These are phyloP conservation scores for Paspalum vaginatum DNA, from an alignment of 176 grass and related monocot genomes.

Conservation along the genomic window DNA sequence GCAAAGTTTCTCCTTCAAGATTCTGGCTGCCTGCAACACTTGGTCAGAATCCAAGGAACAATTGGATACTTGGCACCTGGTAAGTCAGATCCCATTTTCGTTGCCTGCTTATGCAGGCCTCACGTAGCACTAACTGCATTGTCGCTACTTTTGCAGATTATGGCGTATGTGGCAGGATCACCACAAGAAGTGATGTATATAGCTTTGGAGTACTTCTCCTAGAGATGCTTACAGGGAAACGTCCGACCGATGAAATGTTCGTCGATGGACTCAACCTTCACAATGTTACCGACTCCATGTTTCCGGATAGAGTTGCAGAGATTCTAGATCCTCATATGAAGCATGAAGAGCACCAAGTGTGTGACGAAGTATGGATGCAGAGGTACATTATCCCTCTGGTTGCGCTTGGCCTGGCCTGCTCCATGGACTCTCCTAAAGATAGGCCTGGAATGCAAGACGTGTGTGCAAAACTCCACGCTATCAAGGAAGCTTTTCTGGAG, in stretches of 20 bases:
- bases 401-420: slow-evolving; percentile 32
- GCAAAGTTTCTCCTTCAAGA: slow-evolving; percentile 1
- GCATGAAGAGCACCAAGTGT: background rate
- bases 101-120: background rate
- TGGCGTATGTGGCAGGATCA: background rate
- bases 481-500: slow-evolving; percentile 28
- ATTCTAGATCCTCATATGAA: slow-evolving; percentile 37
- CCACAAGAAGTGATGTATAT: slow-evolving; percentile 8
- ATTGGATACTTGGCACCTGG: slow-evolving; percentile 47
- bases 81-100: background rate
- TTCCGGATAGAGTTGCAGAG: slow-evolving; percentile 32
- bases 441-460: slow-evolving; percentile 41
- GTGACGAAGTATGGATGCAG: background rate
- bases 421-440: slow-evolving; percentile 12
- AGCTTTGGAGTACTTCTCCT: slow-evolving; percentile 39
- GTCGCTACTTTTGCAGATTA: slow-evolving; percentile 30
- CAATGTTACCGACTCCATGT: slow-evolving; percentile 10
- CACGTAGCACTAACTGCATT: background rate
- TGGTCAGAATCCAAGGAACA: slow-evolving; percentile 17
- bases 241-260: slow-evolving; percentile 10
- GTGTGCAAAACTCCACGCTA: slow-evolving; percentile 5
- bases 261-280: slow-evolving; percentile 15
- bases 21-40: background rate
- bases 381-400: slow-evolving; percentile 9
- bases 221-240: slow-evolving; percentile 26